Evolutionary conservation across 768 basidiomycete species (phyloP).

Genomic region (Amanita muscaria): DNA sequence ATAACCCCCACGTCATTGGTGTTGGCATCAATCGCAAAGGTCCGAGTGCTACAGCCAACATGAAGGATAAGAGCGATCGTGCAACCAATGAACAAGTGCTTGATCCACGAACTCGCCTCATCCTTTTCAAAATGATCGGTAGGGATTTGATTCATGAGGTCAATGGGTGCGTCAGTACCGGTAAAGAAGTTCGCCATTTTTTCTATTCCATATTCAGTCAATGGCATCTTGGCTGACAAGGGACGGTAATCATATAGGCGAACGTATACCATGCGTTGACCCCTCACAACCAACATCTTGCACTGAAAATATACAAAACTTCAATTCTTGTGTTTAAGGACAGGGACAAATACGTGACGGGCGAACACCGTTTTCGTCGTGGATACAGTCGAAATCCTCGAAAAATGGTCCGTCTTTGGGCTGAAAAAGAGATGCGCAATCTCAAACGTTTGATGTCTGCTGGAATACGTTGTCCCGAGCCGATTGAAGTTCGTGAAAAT

Average conservation of each 20-base stretch:
- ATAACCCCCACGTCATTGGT: conserved; percentile 56
- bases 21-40: conserved; percentile 90
- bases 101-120: conserved; percentile 89
- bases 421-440: conserved; percentile 98
- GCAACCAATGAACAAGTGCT: conserved; percentile 97
- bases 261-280: conserved; percentile 92
- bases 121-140: conserved; percentile 94
- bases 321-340: conserved; percentile 97
- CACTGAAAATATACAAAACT: conserved; percentile 97
- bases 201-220: conserved; percentile 1
- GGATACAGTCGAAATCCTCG: conserved; percentile 91
- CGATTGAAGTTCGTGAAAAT: conserved; percentile 91
- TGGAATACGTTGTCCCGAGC: conserved; percentile 80
- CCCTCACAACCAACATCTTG: conserved; percentile 52
- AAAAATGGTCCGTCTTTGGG: conserved; percentile 98
- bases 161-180: conserved; percentile 94
- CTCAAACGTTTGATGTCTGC: conserved; percentile 76
- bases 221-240: conserved; percentile 4
- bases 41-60: conserved; percentile 76
- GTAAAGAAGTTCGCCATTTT: conserved; percentile 72
- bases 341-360: conserved; percentile 92
- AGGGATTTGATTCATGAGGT: conserved; percentile 82
- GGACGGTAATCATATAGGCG: conserved; percentile 43
- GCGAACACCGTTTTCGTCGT: conserved; percentile 89
- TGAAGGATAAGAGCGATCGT: conserved; percentile 94